Conservation (phyloP, 78 protist species). For the Chrysochromulina tobinii region DNA sequence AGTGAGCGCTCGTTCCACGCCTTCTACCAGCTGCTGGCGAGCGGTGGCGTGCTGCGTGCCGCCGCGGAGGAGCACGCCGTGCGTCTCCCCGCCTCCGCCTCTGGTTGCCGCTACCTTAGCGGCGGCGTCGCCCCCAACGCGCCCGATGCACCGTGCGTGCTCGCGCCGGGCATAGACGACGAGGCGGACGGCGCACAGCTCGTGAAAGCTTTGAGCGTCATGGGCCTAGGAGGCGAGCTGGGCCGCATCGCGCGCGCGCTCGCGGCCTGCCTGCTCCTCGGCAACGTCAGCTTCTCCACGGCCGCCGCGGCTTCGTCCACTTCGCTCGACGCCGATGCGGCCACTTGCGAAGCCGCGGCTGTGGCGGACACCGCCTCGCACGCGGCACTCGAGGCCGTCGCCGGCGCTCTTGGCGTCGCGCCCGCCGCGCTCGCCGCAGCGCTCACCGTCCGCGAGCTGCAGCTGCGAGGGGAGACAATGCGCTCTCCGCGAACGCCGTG, state of each 20-base stretch:
- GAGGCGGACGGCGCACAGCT: not conserved
- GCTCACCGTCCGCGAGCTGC: not conserved
- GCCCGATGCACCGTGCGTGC: too few species aligned
- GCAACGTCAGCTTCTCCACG: slow-evolving; percentile 34
- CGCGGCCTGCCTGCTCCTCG: slow-evolving; percentile 56
- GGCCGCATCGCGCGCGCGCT: not conserved
- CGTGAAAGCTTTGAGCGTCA: not conserved
- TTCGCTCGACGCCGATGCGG: not conserved
- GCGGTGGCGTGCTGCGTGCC: not conserved
- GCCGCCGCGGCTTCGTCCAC: not conserved
- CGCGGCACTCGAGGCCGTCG: not conserved
- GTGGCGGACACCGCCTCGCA: not conserved
- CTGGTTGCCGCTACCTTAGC: not conserved
- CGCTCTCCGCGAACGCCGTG: not conserved
- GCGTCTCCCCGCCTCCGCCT: not conserved
- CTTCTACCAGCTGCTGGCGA: slow-evolving; percentile 80
- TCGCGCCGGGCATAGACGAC: slow-evolving; percentile 18
- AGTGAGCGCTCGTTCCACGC: slow-evolving; percentile 92
- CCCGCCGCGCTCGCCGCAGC: not conserved
- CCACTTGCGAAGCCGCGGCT: not conserved
- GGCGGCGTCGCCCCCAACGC: not conserved
- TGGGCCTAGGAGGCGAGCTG: not conserved
- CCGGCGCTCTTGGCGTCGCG: not conserved
- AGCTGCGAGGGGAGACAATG: not conserved
- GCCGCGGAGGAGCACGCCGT: not conserved